Evolutionary conservation across 805 yeast genomes (phyloP), one percentile per base, ranked within the genome.

Genomic region (Ogataea methylovora): DNA sequence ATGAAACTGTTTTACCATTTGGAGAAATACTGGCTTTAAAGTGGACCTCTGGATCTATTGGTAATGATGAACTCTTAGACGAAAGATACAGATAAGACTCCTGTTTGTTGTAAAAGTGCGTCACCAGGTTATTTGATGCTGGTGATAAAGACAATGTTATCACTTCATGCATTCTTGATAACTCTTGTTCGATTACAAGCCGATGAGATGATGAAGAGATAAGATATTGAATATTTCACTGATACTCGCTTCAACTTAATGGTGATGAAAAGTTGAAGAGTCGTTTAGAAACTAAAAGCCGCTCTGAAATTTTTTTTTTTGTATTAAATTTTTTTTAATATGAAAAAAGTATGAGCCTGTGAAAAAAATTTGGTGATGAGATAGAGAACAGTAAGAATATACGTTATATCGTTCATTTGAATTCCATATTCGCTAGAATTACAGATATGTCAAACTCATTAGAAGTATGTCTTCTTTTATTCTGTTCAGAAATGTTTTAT

Each of bases 71-170:
- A 27, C 40, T 39, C 8, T 52, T 47, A 24, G 52, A 50, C n/a
- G 54, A 53, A 49, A 70, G 81, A 21, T 75, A 77, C 29, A 81
- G 67, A 48, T 74, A 77, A 8, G 73, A 56, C 37, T 85, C 94
- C 54, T 86, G 95, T 10, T 72, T 56, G 49, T 92, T 90, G 63
- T 78, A 84, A 51, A 84, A 79, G 46, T 85, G 95, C 0, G 95
- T 72, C 3, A 73, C 54, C n/a, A 84, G 54, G 52, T 84, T 90
- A 46, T 84, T 84, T 0, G 95, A 70, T 15, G 65, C 50, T 9
- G 83, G 88, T 0, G 95, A 84, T 5, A 76, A 61, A 3, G 94
- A 79, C 0, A 87, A 41, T 10, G 76, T 81, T n/a, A 90, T 53
- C 0, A 84, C 61, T 48, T 88, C 95, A 35, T 70, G 76, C 94